Conservation (phyloP, 371 early-diverging fungal genomes). For the Synchytrium microbalum region DNA sequence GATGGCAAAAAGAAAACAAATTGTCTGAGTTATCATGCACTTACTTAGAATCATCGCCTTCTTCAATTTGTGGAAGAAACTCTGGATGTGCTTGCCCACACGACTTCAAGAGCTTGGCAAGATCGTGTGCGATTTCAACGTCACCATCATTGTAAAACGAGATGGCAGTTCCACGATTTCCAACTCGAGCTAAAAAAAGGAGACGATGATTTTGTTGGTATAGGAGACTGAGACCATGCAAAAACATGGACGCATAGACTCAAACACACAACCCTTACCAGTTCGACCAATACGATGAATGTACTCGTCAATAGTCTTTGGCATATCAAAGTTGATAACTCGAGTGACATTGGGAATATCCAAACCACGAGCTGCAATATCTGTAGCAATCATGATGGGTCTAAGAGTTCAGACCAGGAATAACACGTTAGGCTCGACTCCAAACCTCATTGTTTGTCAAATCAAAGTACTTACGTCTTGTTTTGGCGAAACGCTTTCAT, state of each 20-base stretch:
- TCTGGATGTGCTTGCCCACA: not conserved
- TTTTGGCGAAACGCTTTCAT: constrained; percentile 57
- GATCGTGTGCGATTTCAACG: not conserved
- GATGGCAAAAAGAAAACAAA: no score
- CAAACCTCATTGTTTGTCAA: constrained; percentile 70
- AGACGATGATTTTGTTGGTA: constrained; percentile 20
- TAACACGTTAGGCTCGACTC: constrained; percentile 41
- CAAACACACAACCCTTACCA: no score
- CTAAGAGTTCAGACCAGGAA: constrained; percentile 31
- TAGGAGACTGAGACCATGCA: constrained; percentile 10
- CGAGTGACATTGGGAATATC: constrained; percentile 90
- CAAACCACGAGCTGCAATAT: constrained; percentile 53
- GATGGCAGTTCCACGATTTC: constrained; percentile 59
- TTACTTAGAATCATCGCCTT: no score
- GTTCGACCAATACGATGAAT: not conserved
- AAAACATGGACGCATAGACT: no score
- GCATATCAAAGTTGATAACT: constrained; percentile 94
- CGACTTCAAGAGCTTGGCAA: not conserved
- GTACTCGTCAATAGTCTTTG: constrained; percentile 86
- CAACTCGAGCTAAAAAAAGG: constrained; percentile 55
- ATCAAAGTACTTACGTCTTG: constrained; percentile 57
- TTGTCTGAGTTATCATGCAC: no score
- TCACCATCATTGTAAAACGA: constrained; percentile 53
- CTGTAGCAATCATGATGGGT: constrained; percentile 51
- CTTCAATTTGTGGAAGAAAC: no score